These are phyloP conservation scores for Trypanosoma conorhini DNA, from an alignment of 208 protist genomes.

Conservation along the genomic window DNA sequence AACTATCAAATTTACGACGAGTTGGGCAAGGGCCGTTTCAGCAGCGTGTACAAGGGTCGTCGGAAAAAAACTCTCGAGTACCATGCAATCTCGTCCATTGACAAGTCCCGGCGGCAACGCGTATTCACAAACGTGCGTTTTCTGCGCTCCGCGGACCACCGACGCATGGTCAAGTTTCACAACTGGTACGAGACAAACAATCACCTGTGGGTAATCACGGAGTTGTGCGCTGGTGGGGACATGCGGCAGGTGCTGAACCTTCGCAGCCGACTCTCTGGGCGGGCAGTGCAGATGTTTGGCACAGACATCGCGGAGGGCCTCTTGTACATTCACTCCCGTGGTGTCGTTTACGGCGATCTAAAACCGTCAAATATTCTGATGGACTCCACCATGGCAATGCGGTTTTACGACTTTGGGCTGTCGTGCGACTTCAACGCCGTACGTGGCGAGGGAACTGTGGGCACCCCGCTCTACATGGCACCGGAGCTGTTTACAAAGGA, in stretches of 20 bases:
- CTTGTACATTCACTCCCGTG: slow-evolving; percentile 89
- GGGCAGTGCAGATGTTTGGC: slow-evolving; percentile 76
- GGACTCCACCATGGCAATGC: slow-evolving; percentile 87
- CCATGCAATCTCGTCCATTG: slow-evolving; percentile 94
- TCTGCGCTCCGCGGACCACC: slow-evolving; percentile 73
- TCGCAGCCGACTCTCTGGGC: slow-evolving; percentile 64
- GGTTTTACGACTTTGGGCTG: slow-evolving; percentile 93
- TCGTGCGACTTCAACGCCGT: slow-evolving; percentile 53
- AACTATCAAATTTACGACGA: slow-evolving; percentile 95
- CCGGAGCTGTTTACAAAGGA: slow-evolving; percentile 89
- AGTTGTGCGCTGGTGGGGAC: slow-evolving; percentile 94
- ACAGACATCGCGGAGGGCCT: slow-evolving; percentile 87
- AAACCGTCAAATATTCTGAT: slow-evolving; percentile 95
- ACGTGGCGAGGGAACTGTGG: slow-evolving; percentile 35
- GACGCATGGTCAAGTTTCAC: slow-evolving; percentile 91
- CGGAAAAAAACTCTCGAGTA: slow-evolving; percentile 92
- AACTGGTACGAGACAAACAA: slow-evolving; percentile 97
- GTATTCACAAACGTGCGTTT: slow-evolving; percentile 89
- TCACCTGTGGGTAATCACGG: slow-evolving; percentile 96
- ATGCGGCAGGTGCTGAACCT: slow-evolving; percentile 74
- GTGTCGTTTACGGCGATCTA: slow-evolving; percentile 91
- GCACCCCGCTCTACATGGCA: slow-evolving; percentile 93
- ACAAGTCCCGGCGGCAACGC: slow-evolving; percentile 87
- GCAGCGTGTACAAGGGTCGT: slow-evolving; percentile 94
- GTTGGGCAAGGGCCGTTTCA: slow-evolving; percentile 86